Percentiles rank a stretch among this genome's conserved stretches.
Conservation (phyloP, 2,329 filamentous ascomycete genomes). For the Aspergillus sp. region DNA sequence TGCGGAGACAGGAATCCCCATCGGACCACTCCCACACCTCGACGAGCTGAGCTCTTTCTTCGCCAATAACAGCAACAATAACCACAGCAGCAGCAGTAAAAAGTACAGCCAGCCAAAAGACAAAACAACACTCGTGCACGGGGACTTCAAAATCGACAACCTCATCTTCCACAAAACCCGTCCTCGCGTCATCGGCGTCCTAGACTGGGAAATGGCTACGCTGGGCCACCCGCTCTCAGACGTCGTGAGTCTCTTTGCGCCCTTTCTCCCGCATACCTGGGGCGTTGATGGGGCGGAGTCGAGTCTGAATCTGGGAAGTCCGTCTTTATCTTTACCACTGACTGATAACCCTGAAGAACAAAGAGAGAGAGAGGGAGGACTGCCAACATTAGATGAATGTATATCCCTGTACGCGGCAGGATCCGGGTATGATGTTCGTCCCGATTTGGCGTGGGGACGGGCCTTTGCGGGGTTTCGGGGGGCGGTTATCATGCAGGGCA, state of each 20-base stretch:
- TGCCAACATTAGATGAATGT: slow-evolving; percentile 66
- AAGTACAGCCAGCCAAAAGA: slow-evolving; percentile 69
- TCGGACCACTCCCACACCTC: slow-evolving; percentile 83
- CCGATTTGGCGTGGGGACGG: slow-evolving; percentile 64
- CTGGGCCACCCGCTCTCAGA: slow-evolving; percentile 95
- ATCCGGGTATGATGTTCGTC: slow-evolving; percentile 69
- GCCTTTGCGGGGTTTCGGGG: slow-evolving; percentile 60
- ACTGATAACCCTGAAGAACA: no score
- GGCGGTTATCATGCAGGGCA: slow-evolving; percentile 76
- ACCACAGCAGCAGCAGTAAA: slow-evolving; percentile 45
- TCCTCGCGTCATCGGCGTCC: slow-evolving; percentile 82
- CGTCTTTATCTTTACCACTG: no score
- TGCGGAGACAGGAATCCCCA: slow-evolving; percentile 70
- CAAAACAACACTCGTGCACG: slow-evolving; percentile 78
- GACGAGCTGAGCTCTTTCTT: slow-evolving; percentile 81
- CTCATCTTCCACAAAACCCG: slow-evolving; percentile 86
- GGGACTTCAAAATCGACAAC: slow-evolving; percentile 96
- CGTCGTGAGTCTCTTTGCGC: slow-evolving; percentile 61
- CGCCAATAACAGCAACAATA: slow-evolving; percentile 49
- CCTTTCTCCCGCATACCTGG: slow-evolving; percentile 51
- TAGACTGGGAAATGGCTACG: slow-evolving; percentile 99
- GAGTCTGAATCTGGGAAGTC: no score
- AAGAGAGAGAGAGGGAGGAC: slow-evolving; percentile 49
- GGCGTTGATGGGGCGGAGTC: slow-evolving; percentile 31
- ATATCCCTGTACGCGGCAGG: slow-evolving; percentile 47